Percentiles rank a stretch among this genome's conserved stretches.
Evolutionary conservation across 306 rosid genomes (phyloP).

Genomic region (Prunus mira): DNA sequence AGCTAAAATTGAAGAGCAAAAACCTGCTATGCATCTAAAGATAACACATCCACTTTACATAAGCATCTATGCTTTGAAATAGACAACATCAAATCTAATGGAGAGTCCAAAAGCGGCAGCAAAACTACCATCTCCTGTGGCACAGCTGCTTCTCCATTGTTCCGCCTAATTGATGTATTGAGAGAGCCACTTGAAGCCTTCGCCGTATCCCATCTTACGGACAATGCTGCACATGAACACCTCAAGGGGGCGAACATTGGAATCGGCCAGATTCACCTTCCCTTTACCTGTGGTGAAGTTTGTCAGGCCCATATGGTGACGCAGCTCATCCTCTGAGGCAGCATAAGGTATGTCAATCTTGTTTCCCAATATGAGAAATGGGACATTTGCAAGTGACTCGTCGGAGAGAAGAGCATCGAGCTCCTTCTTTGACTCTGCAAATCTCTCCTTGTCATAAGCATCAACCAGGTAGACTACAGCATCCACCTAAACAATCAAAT

Average conservation of each 20-base stretch:
- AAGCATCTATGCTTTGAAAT: constrained; percentile 12
- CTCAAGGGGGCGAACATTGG: constrained; percentile 71
- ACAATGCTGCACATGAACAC: constrained; percentile 94
- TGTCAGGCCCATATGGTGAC: constrained; percentile 56
- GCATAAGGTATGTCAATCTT: constrained; percentile 81
- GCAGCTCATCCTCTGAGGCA: constrained; percentile 75
- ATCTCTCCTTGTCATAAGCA: constrained; percentile 67
- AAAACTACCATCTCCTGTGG: constrained; percentile 20
- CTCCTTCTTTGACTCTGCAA: constrained; percentile 70
- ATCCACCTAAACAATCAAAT: constrained; percentile 53
- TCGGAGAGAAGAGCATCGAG: constrained; percentile 77
- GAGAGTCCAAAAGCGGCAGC: constrained; percentile 1
- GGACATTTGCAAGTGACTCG: constrained; percentile 57
- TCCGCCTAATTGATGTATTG: constrained; percentile 68
- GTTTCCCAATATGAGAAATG: constrained; percentile 79
- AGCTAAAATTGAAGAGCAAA: constrained; percentile 26
- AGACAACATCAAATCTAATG: neutral
- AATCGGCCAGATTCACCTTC: constrained; percentile 52
- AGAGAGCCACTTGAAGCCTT: constrained; percentile 83
- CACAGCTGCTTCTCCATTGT: constrained; percentile 13
- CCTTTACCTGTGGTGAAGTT: constrained; percentile 86
- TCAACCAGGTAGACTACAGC: constrained; percentile 80
- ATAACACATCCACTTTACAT: constrained; percentile 44
- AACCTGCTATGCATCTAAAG: constrained; percentile 18
- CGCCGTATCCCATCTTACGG: constrained; percentile 89